Evolutionary conservation across 2,329 filamentous ascomycete genomes (phyloP).

Genomic region (Coleophoma cylindrospora): DNA sequence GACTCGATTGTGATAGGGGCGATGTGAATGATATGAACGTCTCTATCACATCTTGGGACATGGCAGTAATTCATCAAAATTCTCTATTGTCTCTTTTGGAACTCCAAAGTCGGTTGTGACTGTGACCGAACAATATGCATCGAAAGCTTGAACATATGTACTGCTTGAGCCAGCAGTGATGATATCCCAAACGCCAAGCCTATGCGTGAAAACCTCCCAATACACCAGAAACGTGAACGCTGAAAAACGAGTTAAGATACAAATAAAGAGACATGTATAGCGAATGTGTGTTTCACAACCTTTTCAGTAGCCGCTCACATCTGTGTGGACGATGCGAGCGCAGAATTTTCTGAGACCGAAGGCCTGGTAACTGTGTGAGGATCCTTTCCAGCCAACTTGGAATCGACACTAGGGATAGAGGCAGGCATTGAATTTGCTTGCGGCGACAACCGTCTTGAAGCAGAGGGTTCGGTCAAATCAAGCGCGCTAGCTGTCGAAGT

Average conservation of each 20-base stretch:
- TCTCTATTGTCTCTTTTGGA: no score
- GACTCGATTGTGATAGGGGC: no score
- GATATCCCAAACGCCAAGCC: neutral
- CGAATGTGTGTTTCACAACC: neutral
- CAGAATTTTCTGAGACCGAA: slow-evolving; percentile 7
- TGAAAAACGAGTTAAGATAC: neutral
- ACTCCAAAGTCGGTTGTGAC: no score
- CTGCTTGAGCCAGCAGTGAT: no score
- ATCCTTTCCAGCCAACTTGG: slow-evolving; percentile 29
- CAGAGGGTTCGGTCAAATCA: slow-evolving; percentile 9
- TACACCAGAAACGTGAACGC: neutral
- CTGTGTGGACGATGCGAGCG: neutral
- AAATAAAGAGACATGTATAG: neutral
- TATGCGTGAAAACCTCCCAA: neutral
- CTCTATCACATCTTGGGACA: no score
- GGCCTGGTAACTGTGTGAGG: slow-evolving; percentile 39
- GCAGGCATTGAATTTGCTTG: slow-evolving; percentile 16
- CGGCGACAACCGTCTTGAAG: slow-evolving; percentile 9
- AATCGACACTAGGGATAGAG: slow-evolving; percentile 10
- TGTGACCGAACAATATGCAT: neutral
- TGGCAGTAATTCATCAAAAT: no score
- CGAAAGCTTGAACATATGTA: neutral
- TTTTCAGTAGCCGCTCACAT: neutral
- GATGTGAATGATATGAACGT: no score
- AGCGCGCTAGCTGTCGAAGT: slow-evolving; percentile 9